Evolutionary conservation across 2,329 filamentous ascomycete species (phyloP), one percentile per base, ranked within the genome.

Genomic region (Nannizziopsis arthrosporioides): DNA sequence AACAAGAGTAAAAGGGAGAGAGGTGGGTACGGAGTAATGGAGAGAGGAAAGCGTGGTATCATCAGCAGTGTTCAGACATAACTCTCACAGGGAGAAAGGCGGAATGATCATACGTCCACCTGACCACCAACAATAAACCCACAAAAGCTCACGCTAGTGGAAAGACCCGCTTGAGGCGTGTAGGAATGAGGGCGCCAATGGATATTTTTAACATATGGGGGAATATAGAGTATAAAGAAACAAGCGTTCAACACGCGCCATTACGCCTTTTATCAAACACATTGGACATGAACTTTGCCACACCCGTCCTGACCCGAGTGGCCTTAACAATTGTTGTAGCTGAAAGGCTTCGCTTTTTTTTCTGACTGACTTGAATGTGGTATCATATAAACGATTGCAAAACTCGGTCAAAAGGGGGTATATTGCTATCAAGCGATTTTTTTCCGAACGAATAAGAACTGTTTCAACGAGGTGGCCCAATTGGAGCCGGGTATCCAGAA

Each of bases 401-500:
- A 47, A 53, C 45, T 45, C 44, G 42, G 22, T 50, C 35, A 42
- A 47, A 58, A 57, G 62, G 65, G 66, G 66, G 66, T 68, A 68
- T 68, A 68, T 65, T 67, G 66, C 65, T 45, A 42, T 36, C 42
- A 44, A 49, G 17, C 37, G 41, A 49, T 41, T 7, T 27, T 35
- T 22, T 44, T 40, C 37, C 36, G 42, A 45, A 27, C 22, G 22
- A 27, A 27, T 27, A n/a, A 44, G 41, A 45, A 42, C 35, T 32
- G 32, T 64, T 80, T 81, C 83, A 90, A 84, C 85, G 85, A 75
- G 84, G 87, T 78, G 85, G 83, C 76, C 85, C 85, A 76, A 88
- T 83, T 58, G 84, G 85, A 74, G 81, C 86, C 77, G 87, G 85
- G 85, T 92, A 92, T 87, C 86, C 86, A 80, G 86, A 90, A 84